Percentiles rank a stretch among this genome's conserved stretches.
Conservation (phyloP, 208 protist species). For the Eutreptiella sp. region DNA sequence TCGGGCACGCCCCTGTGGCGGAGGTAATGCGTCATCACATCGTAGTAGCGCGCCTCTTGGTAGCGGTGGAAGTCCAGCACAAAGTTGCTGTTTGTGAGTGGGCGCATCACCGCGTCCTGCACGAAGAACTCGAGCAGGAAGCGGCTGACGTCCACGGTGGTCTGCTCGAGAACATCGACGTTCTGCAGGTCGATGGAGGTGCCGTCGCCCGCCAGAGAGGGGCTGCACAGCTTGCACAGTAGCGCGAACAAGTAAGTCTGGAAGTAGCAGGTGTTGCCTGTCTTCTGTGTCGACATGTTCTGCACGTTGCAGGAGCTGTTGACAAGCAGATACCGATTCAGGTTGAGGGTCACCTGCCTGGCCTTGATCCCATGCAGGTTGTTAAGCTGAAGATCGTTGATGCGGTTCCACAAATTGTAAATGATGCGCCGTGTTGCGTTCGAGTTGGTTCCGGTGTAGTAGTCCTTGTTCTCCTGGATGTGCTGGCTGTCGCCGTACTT, state of each 20-base stretch:
- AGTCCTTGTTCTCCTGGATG: too few relatives aligned
- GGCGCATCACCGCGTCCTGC: not conserved
- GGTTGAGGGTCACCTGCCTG: too few relatives aligned
- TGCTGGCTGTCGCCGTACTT: too few relatives aligned
- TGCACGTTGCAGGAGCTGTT: too few relatives aligned
- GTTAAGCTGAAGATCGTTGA: too few relatives aligned
- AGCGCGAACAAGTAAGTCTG: conserved; percentile 20
- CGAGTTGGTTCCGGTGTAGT: too few relatives aligned
- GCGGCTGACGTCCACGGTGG: not conserved
- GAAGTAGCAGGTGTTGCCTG: conserved; percentile 29
- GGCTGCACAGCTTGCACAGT: conserved; percentile 13
- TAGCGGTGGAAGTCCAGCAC: conserved; percentile 22
- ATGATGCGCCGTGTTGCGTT: too few relatives aligned
- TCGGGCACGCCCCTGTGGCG: too few relatives aligned
- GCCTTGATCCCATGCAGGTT: too few relatives aligned
- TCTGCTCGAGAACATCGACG: not conserved
- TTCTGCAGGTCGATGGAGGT: not conserved
- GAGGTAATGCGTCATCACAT: too few relatives aligned
- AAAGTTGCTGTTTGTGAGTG: conserved; percentile 20
- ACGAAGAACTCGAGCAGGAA: conserved; percentile 25
- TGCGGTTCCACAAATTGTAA: too few relatives aligned
- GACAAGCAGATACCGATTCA: too few relatives aligned
- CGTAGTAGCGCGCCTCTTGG: conserved; percentile 5
- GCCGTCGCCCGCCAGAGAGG: conserved; percentile 1
- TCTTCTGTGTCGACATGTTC: conserved; percentile 16